phyloP scores from a whole-genome alignment of 2,329 filamentous ascomycete genomes.

The Neonectria sp. region DNA sequence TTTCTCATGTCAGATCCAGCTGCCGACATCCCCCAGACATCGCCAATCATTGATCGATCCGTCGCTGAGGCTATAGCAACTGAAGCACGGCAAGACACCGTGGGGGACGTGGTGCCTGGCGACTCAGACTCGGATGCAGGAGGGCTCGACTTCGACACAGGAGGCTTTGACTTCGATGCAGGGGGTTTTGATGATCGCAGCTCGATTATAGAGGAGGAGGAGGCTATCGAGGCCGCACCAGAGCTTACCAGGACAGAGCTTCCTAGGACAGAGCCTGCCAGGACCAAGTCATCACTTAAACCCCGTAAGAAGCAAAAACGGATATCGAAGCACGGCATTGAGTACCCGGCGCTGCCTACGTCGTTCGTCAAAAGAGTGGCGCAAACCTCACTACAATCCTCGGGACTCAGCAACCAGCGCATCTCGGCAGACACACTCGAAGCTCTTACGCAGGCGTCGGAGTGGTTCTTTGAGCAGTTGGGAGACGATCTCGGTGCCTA shows the following conservation, averaged over 20 bases:
- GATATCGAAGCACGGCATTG: conserved; percentile 79
- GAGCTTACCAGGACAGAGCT: not conserved
- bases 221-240: conserved; percentile 12
- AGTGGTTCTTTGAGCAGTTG: conserved; percentile 93
- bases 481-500: conserved; percentile 86
- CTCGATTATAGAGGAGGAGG: conserved; percentile 42
- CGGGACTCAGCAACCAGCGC: conserved; percentile 76
- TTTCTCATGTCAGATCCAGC: conserved; percentile 62
- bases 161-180: conserved; percentile 35
- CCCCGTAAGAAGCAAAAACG: conserved; percentile 57
- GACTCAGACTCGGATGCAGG: conserved; percentile 39
- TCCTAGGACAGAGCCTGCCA: not conserved
- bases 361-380: conserved; percentile 82
- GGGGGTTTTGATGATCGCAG: conserved; percentile 43
- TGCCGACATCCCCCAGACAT: conserved; percentile 47
- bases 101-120: conserved; percentile 28
- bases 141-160: conserved; percentile 18
- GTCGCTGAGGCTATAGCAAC: conserved; percentile 39
- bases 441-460: conserved; percentile 84
- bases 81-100: conserved; percentile 30
- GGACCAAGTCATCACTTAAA: conserved; percentile 31
- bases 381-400: conserved; percentile 78
- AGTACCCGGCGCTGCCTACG: conserved; percentile 81
- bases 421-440: conserved; percentile 81
- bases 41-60: conserved; percentile 42